Conservation (phyloP, 257 asterid species). For the Petrea volubilis region DNA sequence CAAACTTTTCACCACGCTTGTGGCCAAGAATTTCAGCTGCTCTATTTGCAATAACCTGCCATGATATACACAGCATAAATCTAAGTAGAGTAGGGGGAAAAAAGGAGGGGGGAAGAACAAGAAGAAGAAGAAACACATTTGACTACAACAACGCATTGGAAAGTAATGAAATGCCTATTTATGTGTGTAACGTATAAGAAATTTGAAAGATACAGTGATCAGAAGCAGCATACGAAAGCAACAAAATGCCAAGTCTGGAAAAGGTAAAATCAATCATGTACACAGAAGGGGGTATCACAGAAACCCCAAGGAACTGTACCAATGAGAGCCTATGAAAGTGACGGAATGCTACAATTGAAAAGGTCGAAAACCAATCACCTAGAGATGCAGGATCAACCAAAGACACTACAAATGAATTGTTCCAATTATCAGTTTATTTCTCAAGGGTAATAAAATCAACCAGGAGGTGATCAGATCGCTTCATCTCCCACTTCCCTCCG, state of each 20-base stretch:
- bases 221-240: slow-evolving; percentile 12
- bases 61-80: slow-evolving; percentile 15
- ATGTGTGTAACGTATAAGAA: neutral
- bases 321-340: neutral
- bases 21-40: slow-evolving; percentile 98
- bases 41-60: slow-evolving; percentile 96
- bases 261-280: neutral
- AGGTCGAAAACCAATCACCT: neutral
- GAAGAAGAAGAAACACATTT: slow-evolving; percentile 14
- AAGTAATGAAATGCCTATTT: neutral
- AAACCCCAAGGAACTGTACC: slow-evolving; percentile 5
- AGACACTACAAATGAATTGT: neutral
- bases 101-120: no score
- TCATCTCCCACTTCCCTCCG: neutral
- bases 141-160: slow-evolving; percentile 2
- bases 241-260: neutral
- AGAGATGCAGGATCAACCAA: neutral
- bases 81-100: no score
- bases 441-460: neutral
- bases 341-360: neutral
- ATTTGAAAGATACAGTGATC: neutral
- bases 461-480: neutral
- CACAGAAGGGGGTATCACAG: slow-evolving; percentile 1
- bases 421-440: neutral
- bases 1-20: slow-evolving; percentile 82